Conservation (phyloP, 2,329 filamentous ascomycete species). For the Monosporascus cannonballus region DNA sequence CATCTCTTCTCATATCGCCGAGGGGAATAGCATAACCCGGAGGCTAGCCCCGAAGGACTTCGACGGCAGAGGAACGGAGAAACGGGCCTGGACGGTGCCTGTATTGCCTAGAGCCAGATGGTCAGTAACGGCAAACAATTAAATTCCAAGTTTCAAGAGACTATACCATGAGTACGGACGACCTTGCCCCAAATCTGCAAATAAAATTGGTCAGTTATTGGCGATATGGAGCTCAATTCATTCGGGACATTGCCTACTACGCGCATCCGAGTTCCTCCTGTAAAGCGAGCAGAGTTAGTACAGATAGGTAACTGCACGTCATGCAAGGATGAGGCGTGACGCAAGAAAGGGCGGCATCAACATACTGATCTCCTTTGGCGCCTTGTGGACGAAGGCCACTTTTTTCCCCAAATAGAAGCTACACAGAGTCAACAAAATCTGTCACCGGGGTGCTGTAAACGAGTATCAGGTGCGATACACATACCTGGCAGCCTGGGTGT, state of each 20-base stretch:
- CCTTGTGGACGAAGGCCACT: constrained; percentile 11
- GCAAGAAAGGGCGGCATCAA: background rate
- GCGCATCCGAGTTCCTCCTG: constrained; percentile 9
- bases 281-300: background rate
- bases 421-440: constrained; percentile 1
- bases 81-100: constrained; percentile 10
- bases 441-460: background rate
- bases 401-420: constrained; percentile 13
- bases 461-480: background rate
- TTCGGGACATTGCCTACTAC: constrained; percentile 4
- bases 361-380: constrained; percentile 9
- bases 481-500: constrained; percentile 9
- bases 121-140: too few species aligned
- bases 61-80: constrained; percentile 9
- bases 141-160: too few species aligned
- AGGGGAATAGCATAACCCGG: constrained; percentile 10
- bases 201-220: background rate
- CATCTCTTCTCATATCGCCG: constrained; percentile 4
- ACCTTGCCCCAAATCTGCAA: constrained; percentile 13
- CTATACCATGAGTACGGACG: constrained; percentile 9
- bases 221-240: background rate
- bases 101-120: constrained; percentile 6
- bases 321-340: too few species aligned
- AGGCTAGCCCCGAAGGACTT: constrained; percentile 12
- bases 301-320: too few species aligned